Percentiles rank a stretch among this genome's conserved stretches.
phyloP scores from a whole-genome alignment of 1,139 yeast species.

The Taiozyma sp. region DNA sequence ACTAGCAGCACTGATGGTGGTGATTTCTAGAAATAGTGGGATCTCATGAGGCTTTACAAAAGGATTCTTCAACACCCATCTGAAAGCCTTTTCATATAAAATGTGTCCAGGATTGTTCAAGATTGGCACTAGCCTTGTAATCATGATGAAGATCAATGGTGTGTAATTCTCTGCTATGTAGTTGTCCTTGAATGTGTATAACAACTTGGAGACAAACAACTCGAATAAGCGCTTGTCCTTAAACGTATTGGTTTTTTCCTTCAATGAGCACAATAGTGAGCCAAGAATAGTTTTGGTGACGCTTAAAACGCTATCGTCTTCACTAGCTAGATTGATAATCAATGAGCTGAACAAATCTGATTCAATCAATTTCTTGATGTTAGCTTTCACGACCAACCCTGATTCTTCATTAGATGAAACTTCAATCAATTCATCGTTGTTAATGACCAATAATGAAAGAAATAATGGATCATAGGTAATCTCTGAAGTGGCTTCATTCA shows the following conservation, averaged over 20 bases:
- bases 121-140: conserved; percentile 52
- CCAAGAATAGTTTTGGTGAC: conserved; percentile 40
- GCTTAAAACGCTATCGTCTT: conserved; percentile 44
- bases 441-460: conserved; percentile 47
- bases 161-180: conserved; percentile 25
- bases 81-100: conserved; percentile 62
- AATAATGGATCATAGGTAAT: conserved; percentile 58
- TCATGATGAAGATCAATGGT: conserved; percentile 39
- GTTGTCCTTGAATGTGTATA: conserved; percentile 37
- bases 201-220: conserved; percentile 55
- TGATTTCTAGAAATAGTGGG: conserved; percentile 55
- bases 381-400: conserved; percentile 32
- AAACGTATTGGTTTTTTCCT: conserved; percentile 30
- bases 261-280: conserved; percentile 36
- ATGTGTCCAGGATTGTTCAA: conserved; percentile 64
- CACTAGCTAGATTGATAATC: conserved; percentile 47
- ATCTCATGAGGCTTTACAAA: conserved; percentile 49
- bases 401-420: conserved; percentile 26
- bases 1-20: conserved; percentile 30
- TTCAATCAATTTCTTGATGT: conserved; percentile 54
- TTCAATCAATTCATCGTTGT: conserved; percentile 54
- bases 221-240: conserved; percentile 56
- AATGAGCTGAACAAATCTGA: conserved; percentile 53
- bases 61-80: conserved; percentile 46
- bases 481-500: conserved; percentile 14